phyloP scores from a whole-genome alignment of 2,329 filamentous ascomycete genomes.

The Neonectria ditissima region DNA sequence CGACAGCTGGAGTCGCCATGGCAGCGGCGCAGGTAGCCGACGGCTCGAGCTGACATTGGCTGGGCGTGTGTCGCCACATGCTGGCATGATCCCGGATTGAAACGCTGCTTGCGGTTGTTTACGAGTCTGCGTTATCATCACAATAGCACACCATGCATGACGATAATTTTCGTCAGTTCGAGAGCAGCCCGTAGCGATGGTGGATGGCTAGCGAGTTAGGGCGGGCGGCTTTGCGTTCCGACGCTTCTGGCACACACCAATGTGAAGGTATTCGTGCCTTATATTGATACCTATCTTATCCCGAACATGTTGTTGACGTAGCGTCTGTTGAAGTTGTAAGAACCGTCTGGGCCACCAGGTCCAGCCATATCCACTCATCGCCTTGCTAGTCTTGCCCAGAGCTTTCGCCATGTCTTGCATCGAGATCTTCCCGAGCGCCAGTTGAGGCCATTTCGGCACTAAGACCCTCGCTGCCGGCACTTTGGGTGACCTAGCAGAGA shows the following conservation, averaged over 20 bases:
- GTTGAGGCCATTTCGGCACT: slow-evolving; percentile 43
- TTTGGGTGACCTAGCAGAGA: slow-evolving; percentile 23
- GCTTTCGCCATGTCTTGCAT: slow-evolving; percentile 45
- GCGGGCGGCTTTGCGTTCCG: not conserved
- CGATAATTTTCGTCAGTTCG: slow-evolving; percentile 30
- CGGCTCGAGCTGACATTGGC: slow-evolving; percentile 38
- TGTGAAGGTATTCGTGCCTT: not conserved
- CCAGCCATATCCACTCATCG: slow-evolving; percentile 29
- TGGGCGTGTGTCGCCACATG: slow-evolving; percentile 18
- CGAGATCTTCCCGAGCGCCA: slow-evolving; percentile 46
- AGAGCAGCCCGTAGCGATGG: slow-evolving; percentile 38
- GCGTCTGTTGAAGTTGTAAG: not conserved
- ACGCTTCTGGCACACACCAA: not conserved
- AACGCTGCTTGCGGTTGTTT: slow-evolving; percentile 36
- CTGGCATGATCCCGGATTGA: slow-evolving; percentile 44
- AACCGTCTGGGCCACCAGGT: not conserved
- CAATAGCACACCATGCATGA: slow-evolving; percentile 37
- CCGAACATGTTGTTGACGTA: slow-evolving; percentile 9
- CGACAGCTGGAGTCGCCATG: slow-evolving; percentile 47
- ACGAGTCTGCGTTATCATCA: slow-evolving; percentile 37
- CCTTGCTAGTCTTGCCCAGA: slow-evolving; percentile 36
- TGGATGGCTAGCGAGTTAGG: not conserved
- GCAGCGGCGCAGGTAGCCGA: slow-evolving; percentile 45
- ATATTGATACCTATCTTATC: not conserved
- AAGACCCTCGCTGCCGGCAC: slow-evolving; percentile 32